These are phyloP conservation scores for Ophiostoma sp. DNA, from an alignment of 2,329 filamentous ascomycete genomes.

Conservation along the genomic window DNA sequence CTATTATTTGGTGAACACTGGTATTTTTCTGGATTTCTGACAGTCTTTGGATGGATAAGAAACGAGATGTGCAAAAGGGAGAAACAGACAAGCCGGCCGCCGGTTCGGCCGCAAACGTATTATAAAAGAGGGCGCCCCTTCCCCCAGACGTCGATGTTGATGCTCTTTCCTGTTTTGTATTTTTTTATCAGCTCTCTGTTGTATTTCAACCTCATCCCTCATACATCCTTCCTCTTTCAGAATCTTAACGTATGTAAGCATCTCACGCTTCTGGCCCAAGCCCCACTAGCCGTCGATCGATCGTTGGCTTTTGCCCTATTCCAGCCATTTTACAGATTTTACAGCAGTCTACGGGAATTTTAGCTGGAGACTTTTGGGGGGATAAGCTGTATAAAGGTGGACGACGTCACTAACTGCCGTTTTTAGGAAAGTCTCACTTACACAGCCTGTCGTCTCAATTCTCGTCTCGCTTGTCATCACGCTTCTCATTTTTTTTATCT, in stretches of 20 bases:
- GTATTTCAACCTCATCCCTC: background rate
- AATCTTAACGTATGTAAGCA: background rate
- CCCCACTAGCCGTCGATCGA: slow-evolving; percentile 18
- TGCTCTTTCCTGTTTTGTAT: background rate
- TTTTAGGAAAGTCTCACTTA: slow-evolving; percentile 5
- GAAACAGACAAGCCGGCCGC: background rate
- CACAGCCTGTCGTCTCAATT: background rate
- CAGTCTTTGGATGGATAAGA: background rate
- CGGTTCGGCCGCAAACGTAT: slow-evolving; percentile 9
- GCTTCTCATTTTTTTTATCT: too few species aligned
- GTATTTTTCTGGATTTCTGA: background rate
- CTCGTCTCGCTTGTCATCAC: background rate
- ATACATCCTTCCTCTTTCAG: slow-evolving; percentile 13
- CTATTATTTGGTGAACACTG: too few species aligned
- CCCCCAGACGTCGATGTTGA: background rate
- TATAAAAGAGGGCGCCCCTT: slow-evolving; percentile 5
- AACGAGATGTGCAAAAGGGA: background rate
- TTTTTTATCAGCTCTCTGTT: background rate
- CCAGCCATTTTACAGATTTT: slow-evolving; percentile 2
- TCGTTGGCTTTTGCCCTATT: slow-evolving; percentile 6
- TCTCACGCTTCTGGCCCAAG: slow-evolving; percentile 1
- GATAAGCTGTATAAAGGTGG: background rate
- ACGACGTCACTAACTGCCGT: slow-evolving; percentile 1
- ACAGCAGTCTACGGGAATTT: background rate
- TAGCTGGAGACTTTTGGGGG: background rate